Conservation (phyloP, 2,329 filamentous ascomycete genomes). For the Exserohilum turcica region DNA sequence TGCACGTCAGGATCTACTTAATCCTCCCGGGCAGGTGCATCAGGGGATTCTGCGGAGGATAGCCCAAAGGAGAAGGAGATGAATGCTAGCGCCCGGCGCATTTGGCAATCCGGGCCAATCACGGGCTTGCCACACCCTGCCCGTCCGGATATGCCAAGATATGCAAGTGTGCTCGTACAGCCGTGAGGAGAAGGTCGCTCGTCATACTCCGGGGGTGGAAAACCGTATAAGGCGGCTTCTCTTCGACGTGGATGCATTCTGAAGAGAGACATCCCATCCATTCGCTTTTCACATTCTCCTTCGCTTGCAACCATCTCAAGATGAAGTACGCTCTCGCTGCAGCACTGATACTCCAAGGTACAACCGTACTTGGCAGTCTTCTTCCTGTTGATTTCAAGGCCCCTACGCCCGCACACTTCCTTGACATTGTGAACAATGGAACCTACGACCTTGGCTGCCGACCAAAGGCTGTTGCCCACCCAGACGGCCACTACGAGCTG, state of each 20-base stretch:
- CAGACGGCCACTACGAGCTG: slow-evolving; percentile 39
- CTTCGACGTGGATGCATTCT: background rate
- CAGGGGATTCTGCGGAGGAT: slow-evolving; percentile 15
- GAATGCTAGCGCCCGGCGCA: slow-evolving; percentile 17
- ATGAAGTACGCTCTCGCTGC: slow-evolving; percentile 43
- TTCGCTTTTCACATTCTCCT: slow-evolving; percentile 10
- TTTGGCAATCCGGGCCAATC: slow-evolving; percentile 18
- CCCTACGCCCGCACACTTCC: slow-evolving; percentile 37
- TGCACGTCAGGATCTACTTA: slow-evolving; percentile 12
- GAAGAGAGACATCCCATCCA: background rate
- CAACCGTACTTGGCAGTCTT: slow-evolving; percentile 35
- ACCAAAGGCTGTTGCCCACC: slow-evolving; percentile 36
- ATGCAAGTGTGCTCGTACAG: slow-evolving; percentile 9
- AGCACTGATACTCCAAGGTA: slow-evolving; percentile 36
- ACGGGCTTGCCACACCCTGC: slow-evolving; percentile 2
- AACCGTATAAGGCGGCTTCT: slow-evolving; percentile 12
- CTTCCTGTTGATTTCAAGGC: slow-evolving; percentile 40
- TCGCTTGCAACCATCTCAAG: slow-evolving; percentile 7
- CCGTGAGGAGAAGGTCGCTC: slow-evolving; percentile 18
- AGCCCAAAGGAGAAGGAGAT: slow-evolving; percentile 23
- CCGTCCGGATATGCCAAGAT: background rate
- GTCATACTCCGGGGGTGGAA: background rate
- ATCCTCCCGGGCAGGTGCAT: slow-evolving; percentile 21
- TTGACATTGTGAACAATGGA: slow-evolving; percentile 42
- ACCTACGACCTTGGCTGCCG: slow-evolving; percentile 45